phyloP scores from a whole-genome alignment of 108 stramenopile genomes.

The Pseudonitzschia delicatissima region DNA sequence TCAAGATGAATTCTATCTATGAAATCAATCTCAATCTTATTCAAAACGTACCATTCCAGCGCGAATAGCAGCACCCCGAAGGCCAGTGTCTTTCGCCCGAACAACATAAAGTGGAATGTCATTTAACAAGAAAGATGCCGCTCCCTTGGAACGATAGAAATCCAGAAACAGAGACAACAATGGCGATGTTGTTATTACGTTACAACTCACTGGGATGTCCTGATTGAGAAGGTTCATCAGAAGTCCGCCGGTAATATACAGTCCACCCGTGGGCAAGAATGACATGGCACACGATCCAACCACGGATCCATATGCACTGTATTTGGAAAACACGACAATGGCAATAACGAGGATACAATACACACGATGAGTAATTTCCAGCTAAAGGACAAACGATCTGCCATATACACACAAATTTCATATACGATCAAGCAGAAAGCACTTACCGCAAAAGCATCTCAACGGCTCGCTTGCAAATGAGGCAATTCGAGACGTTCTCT shows the following conservation, averaged over 20 bases:
- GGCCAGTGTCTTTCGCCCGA: constrained; percentile 75
- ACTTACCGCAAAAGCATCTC: constrained; percentile 38
- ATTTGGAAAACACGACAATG: background rate
- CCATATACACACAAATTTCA: background rate
- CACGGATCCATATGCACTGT: constrained; percentile 77
- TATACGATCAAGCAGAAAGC: background rate
- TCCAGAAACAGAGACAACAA: constrained; percentile 61
- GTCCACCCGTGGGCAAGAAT: constrained; percentile 81
- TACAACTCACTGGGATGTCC: background rate
- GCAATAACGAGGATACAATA: background rate
- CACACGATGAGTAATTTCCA: background rate
- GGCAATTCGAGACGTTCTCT: constrained; percentile 28
- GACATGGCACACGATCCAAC: constrained; percentile 78
- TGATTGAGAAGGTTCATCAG: background rate
- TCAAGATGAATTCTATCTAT: no score
- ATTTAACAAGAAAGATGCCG: constrained; percentile 50
- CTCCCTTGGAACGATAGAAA: constrained; percentile 82
- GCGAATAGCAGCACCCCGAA: constrained; percentile 30
- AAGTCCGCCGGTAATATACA: constrained; percentile 86
- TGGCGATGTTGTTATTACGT: constrained; percentile 49
- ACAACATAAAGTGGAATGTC: constrained; percentile 80
- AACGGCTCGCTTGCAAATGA: constrained; percentile 36
- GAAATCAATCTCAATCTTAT: no score
- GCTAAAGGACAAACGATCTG: background rate
- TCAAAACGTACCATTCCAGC: constrained; percentile 6